Evolutionary conservation across 202 grass and related monocot genomes (phyloP), one percentile per base, ranked within the genome.

Genomic region (Cymbopogon flexuosus): DNA sequence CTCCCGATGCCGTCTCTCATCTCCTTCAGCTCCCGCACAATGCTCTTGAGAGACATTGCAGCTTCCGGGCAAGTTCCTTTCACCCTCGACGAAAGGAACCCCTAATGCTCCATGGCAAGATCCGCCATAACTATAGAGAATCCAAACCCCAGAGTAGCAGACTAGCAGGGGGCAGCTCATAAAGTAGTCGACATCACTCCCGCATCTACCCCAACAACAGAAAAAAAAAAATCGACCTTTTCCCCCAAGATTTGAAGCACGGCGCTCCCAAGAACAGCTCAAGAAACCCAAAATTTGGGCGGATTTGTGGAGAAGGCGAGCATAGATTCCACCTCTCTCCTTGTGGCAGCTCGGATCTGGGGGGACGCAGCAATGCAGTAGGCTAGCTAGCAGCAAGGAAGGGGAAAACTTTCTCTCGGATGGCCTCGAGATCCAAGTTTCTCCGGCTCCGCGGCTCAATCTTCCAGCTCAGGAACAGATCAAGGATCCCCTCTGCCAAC

Each of bases 21-120:
- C 84, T 98, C 95, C 90, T 89, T 99, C 19, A 99, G 84, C 78
- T 99, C 90, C 24, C 88, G 79, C 57, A 95, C 92, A 43, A 99
- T 89, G 84, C 80, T 93, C 77, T 89, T 99, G 27, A 95, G 83
- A 81, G 96, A 92, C 96, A 99, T 99, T 72, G 83, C 79, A 34
- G 56, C 61, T 47, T 77, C 54, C 3, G 73, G 73, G 40, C 37
- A 36, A 16, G 67, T 14, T 60, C n/a, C 46, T 85, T 72, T 78
- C 78, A 47, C 87, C 70, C 43, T 68, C 87, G 41, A 60, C 35
- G 36, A 78, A 85, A 82, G 66, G 18, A 60, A 46, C 30, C 3
- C 29, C 54, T 83, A 79, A 42, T 70, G 62, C 52, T 70, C 62
- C 62, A 89, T 74, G 79, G 79, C 79, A 69, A 89, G 88, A 89